Evolutionary conservation across 2,329 filamentous ascomycete genomes (phyloP).

Genomic region (Sporothrix luriei): DNA sequence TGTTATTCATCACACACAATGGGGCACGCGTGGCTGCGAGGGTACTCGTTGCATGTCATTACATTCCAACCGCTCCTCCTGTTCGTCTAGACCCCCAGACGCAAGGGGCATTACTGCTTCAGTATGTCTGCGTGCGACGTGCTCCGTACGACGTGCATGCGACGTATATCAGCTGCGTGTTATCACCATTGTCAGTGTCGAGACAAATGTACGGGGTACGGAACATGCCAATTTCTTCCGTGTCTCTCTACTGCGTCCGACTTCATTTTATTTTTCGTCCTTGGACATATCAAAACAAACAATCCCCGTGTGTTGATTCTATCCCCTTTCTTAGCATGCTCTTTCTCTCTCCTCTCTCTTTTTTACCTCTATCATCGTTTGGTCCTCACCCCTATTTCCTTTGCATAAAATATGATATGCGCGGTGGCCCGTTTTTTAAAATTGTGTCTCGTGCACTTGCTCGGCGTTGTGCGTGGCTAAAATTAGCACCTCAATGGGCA

Average conservation of each 20-base stretch:
- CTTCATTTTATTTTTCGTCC: neutral
- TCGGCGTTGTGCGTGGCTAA: slow-evolving; percentile 23
- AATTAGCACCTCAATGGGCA: slow-evolving; percentile 20
- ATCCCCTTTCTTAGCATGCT: neutral
- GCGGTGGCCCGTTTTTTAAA: slow-evolving; percentile 26
- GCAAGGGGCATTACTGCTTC: slow-evolving; percentile 18
- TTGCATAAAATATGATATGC: slow-evolving; percentile 27
- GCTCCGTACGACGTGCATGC: slow-evolving; percentile 2
- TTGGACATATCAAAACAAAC: slow-evolving; percentile 30
- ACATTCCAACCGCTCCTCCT: slow-evolving; percentile 4
- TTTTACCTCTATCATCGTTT: neutral
- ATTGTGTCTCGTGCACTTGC: slow-evolving; percentile 25
- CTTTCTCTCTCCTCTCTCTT: neutral
- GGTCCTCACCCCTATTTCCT: slow-evolving; percentile 10
- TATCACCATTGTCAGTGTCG: neutral
- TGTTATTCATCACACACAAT: neutral
- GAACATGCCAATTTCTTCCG: neutral
- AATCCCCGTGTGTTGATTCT: neutral
- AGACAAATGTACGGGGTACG: neutral
- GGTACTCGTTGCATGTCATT: neutral
- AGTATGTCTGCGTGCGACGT: slow-evolving; percentile 13
- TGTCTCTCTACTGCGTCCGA: slow-evolving; percentile 6
- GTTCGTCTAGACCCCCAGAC: slow-evolving; percentile 5
- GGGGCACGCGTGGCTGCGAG: slow-evolving; percentile 11
- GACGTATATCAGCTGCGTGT: neutral